Evolutionary conservation across 1,139 yeast genomes (phyloP), one percentile per base, ranked within the genome.

Genomic region (Lodderomyces parapsilosis): DNA sequence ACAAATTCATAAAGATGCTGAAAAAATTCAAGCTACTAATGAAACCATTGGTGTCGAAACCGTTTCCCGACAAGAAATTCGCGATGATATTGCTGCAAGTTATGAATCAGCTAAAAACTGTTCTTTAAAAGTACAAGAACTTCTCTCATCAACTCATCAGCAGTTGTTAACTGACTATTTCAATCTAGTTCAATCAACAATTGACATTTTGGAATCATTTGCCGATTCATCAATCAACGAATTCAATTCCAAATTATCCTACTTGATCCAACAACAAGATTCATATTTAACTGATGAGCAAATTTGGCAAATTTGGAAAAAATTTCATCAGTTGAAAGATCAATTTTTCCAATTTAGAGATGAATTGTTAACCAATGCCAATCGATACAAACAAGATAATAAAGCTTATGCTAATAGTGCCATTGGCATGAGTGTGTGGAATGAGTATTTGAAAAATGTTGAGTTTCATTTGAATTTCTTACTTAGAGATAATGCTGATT

Each of bases 131-230:
- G 60, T 72, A 13, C 74, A 74, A 43, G 55, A 59, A 4, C 51
- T 57, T 15, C 60, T 78, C 31, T 68, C 72, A 42, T 64, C 63
- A 8, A 55, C 54, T 6, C 74, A 71, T 46, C 63, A 60, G 25
- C 34, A 46, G 9, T 49, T 73, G 13, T 49, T 69, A 22, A 57
- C 52, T 14, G 63, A 66, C 22, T 71, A 83, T 41, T 74, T 76
- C 42, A 56, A 57, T 3, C 66, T 71, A 10, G 73, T 84, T 46
- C 78, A 78, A 44, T 72, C 74, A 35, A 74, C 82, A 23, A 68
- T 85, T 45, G 90, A 84, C 50, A 74, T 82, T 1, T 73, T 81
- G 56, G 89, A 85, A 55, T 83, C 84, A 45, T 84, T 83, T 66
- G 81, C 83, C n/a, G 90, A 84, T 42, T 74, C 78, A 5, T 71